These are phyloP conservation scores for Penicillium sp. DNA, from an alignment of 2,329 filamentous ascomycete species.

Conservation along the genomic window DNA sequence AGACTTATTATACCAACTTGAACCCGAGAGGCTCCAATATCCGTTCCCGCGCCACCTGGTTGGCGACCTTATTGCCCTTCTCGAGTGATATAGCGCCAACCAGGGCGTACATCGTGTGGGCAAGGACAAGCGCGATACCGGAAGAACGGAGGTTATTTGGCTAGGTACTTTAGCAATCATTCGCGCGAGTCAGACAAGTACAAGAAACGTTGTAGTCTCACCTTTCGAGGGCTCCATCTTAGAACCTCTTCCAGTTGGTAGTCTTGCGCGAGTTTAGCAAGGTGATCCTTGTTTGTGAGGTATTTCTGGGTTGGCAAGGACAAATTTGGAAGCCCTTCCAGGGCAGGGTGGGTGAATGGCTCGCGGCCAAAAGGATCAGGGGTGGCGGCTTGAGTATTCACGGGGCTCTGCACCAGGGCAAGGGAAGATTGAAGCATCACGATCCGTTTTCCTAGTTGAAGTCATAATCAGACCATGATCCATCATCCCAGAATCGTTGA, in stretches of 20 bases:
- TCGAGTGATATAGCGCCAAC: constrained; percentile 89
- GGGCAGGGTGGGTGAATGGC: constrained; percentile 72
- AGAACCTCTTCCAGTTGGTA: constrained; percentile 77
- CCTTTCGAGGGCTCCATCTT: constrained; percentile 86
- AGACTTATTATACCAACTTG: constrained; percentile 32
- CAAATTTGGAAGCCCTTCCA: constrained; percentile 77
- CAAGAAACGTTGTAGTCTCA: constrained; percentile 50
- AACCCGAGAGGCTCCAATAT: constrained; percentile 64
- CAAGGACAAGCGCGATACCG: constrained; percentile 75
- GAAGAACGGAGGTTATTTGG: constrained; percentile 72
- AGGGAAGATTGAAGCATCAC: constrained; percentile 69
- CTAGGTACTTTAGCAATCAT: constrained; percentile 39
- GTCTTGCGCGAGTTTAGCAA: constrained; percentile 70
- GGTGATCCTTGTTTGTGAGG: constrained; percentile 66
- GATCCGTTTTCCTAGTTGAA: constrained; percentile 62
- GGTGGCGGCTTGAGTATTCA: constrained; percentile 33
- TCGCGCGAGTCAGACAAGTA: constrained; percentile 9
- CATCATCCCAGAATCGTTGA: background rate
- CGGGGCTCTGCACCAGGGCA: constrained; percentile 59
- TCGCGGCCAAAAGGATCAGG: constrained; percentile 61
- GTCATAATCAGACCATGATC: background rate
- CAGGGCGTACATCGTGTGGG: constrained; percentile 80
- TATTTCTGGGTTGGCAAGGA: constrained; percentile 63
- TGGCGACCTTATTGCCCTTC: constrained; percentile 78
- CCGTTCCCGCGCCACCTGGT: constrained; percentile 74